These are phyloP conservation scores for Nepenthes mirabilis DNA, from an alignment of 148 eudicot genomes.

Conservation along the genomic window DNA sequence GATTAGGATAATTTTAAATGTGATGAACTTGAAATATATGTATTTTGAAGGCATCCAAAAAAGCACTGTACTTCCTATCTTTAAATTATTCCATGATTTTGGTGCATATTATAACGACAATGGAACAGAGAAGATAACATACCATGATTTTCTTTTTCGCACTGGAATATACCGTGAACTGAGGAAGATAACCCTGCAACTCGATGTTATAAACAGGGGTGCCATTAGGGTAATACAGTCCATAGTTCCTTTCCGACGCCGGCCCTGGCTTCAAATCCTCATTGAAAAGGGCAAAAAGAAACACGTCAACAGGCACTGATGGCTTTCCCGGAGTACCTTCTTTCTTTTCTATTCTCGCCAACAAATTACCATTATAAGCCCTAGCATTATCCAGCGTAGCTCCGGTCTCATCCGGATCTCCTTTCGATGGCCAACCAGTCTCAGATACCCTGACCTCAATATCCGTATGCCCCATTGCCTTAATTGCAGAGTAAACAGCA, in stretches of 20 bases:
- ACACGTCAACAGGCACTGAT: conserved; percentile 45
- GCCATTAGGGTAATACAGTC: conserved; percentile 66
- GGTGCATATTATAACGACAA: not conserved
- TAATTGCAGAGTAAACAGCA: conserved; percentile 70
- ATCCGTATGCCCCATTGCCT: conserved; percentile 52
- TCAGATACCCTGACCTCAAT: conserved; percentile 55
- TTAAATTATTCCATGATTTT: too few species aligned
- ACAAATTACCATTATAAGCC: conserved; percentile 69
- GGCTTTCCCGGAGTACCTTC: conserved; percentile 79
- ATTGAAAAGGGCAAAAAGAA: conserved; percentile 78
- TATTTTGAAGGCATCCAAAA: too few species aligned
- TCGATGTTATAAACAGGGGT: conserved; percentile 66
- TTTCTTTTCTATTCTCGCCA: conserved; percentile 28
- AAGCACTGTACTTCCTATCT: too few species aligned
- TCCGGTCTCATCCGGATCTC: conserved; percentile 60
- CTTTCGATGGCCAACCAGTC: conserved; percentile 93
- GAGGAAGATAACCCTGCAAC: conserved; percentile 53
- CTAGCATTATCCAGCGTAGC: conserved; percentile 65
- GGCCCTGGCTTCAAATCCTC: conserved; percentile 90
- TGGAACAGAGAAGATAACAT: not conserved
- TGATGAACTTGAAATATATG: too few species aligned
- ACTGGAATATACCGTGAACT: conserved; percentile 16
- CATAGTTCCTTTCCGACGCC: conserved; percentile 74
- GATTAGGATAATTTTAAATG: too few species aligned
- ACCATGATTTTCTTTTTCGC: conserved; percentile 13